Evolutionary conservation across 179 eudicot species (phyloP).

Genomic region (Corrigiola litoralis): DNA sequence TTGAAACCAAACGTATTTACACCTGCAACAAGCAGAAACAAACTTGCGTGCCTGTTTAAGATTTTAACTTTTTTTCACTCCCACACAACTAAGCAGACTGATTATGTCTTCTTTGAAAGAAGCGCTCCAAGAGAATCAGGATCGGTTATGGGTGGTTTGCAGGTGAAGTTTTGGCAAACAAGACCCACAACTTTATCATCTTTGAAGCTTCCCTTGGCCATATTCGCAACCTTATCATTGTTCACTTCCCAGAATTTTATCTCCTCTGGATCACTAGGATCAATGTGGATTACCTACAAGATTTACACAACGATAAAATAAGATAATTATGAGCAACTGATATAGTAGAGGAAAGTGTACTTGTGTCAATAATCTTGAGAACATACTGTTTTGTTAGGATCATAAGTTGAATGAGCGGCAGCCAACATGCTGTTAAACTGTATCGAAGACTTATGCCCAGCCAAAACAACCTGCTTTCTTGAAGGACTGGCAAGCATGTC

Average conservation of each 20-base stretch:
- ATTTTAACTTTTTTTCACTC: too few relatives aligned
- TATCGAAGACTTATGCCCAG: constrained; percentile 47
- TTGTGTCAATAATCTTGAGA: neutral
- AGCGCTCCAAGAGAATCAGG: constrained; percentile 52
- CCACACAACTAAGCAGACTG: too few relatives aligned
- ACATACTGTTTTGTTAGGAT: constrained; percentile 75
- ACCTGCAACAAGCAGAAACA: too few relatives aligned
- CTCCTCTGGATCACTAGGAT: constrained; percentile 52
- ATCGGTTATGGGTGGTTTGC: constrained; percentile 61
- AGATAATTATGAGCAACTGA: neutral
- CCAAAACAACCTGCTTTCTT: constrained; percentile 72
- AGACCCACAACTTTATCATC: constrained; percentile 58
- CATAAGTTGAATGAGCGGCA: constrained; percentile 65
- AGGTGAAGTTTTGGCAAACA: constrained; percentile 75
- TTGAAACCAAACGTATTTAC: too few relatives aligned
- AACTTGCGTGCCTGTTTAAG: too few relatives aligned
- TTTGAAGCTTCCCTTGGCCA: constrained; percentile 53
- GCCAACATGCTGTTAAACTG: constrained; percentile 57
- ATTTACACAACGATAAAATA: neutral
- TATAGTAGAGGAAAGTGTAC: neutral
- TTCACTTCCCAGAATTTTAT: constrained; percentile 68
- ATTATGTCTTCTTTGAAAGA: constrained; percentile 32
- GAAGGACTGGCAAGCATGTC: constrained; percentile 75
- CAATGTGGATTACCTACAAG: constrained; percentile 71
- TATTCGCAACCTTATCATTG: constrained; percentile 46